Conservation (phyloP, 257 asterid genomes). For the Penstemon eatonii region DNA sequence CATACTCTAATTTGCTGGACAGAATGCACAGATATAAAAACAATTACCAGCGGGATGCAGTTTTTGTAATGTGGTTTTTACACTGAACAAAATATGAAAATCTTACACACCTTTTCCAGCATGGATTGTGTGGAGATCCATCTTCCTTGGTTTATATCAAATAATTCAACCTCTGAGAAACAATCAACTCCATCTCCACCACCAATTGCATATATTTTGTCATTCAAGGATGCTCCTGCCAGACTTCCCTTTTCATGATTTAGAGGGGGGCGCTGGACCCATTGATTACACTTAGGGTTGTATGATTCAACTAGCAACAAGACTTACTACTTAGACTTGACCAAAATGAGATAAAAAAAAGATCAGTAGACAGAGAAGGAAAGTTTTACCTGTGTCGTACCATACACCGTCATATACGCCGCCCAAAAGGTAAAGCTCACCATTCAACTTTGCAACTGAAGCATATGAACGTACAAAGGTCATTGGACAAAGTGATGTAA, state of each 20-base stretch:
- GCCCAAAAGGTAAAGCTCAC: conserved; percentile 59
- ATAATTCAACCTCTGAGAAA: conserved; percentile 67
- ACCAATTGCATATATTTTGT: conserved; percentile 57
- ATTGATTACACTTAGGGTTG: conserved; percentile 44
- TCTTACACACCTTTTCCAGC: conserved; percentile 57
- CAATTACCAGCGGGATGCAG: neutral
- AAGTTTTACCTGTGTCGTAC: conserved; percentile 60
- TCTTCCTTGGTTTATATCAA: conserved; percentile 47
- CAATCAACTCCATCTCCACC: conserved; percentile 64
- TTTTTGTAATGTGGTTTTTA: neutral
- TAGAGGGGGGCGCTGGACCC: conserved; percentile 54
- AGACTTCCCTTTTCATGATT: conserved; percentile 50
- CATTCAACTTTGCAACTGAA: conserved; percentile 49
- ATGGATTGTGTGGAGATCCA: conserved; percentile 58
- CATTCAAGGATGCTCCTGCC: conserved; percentile 50
- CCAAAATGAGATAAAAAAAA: conserved; percentile 14
- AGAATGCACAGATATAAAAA: conserved; percentile 4
- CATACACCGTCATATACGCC: conserved; percentile 44
- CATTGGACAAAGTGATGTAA: conserved; percentile 46
- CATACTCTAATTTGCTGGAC: conserved; percentile 5
- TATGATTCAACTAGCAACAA: conserved; percentile 66
- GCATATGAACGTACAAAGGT: conserved; percentile 43
- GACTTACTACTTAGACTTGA: conserved; percentile 16
- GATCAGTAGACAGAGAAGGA: neutral
- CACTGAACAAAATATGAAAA: neutral